These are phyloP conservation scores for Trametes polyzona DNA, from an alignment of 1,284 basidiomycete genomes.

Conservation along the genomic window DNA sequence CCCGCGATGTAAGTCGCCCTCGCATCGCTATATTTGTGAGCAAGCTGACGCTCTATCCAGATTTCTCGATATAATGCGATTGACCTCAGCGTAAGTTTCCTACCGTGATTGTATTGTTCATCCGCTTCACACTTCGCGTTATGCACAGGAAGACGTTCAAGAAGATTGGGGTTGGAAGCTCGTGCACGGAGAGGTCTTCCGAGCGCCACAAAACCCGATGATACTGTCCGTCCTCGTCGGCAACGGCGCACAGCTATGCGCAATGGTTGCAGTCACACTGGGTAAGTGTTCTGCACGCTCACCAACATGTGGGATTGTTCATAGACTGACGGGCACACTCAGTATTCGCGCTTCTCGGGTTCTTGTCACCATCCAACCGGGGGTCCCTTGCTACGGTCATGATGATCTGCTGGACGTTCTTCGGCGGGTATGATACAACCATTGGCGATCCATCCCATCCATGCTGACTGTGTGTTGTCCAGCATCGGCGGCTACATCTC, in stretches of 20 bases:
- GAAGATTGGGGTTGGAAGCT: conserved; percentile 99
- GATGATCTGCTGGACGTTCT: conserved; percentile 95
- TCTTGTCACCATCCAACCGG: conserved; percentile 94
- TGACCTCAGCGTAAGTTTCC: conserved; percentile 74
- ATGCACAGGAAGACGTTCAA: conserved; percentile 86
- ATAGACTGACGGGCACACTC: not conserved
- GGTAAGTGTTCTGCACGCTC: conserved; percentile 44
- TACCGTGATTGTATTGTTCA: conserved; percentile 10
- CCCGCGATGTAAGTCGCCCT: conserved; percentile 77
- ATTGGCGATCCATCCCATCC: not conserved
- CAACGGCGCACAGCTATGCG: conserved; percentile 88
- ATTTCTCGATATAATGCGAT: conserved; percentile 97
- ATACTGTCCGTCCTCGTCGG: conserved; percentile 86
- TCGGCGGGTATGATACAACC: conserved; percentile 68
- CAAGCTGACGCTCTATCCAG: conserved; percentile 45
- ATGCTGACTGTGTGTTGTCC: conserved; percentile 1
- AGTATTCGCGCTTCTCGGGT: conserved; percentile 97
- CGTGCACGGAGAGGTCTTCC: conserved; percentile 95
- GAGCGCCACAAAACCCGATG: conserved; percentile 81
- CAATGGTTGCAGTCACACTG: conserved; percentile 91
- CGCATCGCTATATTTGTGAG: conserved; percentile 43
- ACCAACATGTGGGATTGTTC: not conserved
- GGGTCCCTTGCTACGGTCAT: conserved; percentile 95
- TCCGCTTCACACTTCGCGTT: conserved; percentile 8
- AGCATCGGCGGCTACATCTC: conserved; percentile 92